Evolutionary conservation across 352 stramenopile species (phyloP).

Genomic region (Globisporangium yorkense): DNA sequence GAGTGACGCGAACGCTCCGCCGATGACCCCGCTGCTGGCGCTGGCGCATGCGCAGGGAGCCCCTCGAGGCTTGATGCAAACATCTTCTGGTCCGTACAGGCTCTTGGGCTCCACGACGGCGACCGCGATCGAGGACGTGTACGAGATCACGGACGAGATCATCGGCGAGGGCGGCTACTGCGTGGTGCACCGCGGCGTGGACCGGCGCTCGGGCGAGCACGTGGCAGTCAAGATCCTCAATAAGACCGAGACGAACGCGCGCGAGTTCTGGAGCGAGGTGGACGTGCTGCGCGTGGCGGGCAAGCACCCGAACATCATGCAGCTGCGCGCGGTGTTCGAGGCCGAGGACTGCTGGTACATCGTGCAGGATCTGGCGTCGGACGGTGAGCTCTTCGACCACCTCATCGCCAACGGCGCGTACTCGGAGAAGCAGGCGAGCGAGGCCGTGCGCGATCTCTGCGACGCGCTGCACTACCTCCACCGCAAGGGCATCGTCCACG

Average conservation of each 20-base stretch:
- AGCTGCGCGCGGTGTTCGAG: slow-evolving; percentile 69
- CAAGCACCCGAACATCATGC: slow-evolving; percentile 75
- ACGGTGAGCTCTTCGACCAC: slow-evolving; percentile 86
- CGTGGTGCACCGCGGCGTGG: slow-evolving; percentile 63
- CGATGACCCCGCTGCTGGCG: not conserved
- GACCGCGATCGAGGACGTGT: slow-evolving; percentile 52
- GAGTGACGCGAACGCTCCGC: not conserved
- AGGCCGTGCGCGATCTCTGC: slow-evolving; percentile 62
- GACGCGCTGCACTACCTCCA: slow-evolving; percentile 83
- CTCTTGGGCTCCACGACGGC: slow-evolving; percentile 1
- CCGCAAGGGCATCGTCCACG: slow-evolving; percentile 83
- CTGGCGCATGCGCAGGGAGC: slow-evolving; percentile 4
- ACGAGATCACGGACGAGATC: slow-evolving; percentile 76
- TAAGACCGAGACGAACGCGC: slow-evolving; percentile 67
- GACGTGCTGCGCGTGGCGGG: slow-evolving; percentile 69
- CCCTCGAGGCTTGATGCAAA: not conserved
- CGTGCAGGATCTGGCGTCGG: slow-evolving; percentile 77
- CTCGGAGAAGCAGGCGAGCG: slow-evolving; percentile 72
- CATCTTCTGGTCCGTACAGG: not conserved
- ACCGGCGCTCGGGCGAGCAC: slow-evolving; percentile 57
- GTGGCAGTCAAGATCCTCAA: slow-evolving; percentile 77
- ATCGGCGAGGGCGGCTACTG: slow-evolving; percentile 79
- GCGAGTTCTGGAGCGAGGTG: slow-evolving; percentile 83
- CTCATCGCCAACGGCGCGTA: slow-evolving; percentile 83
- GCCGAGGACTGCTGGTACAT: slow-evolving; percentile 75